These are phyloP conservation scores for Candida insectorum DNA, from an alignment of 805 yeast species.

Conservation along the genomic window DNA sequence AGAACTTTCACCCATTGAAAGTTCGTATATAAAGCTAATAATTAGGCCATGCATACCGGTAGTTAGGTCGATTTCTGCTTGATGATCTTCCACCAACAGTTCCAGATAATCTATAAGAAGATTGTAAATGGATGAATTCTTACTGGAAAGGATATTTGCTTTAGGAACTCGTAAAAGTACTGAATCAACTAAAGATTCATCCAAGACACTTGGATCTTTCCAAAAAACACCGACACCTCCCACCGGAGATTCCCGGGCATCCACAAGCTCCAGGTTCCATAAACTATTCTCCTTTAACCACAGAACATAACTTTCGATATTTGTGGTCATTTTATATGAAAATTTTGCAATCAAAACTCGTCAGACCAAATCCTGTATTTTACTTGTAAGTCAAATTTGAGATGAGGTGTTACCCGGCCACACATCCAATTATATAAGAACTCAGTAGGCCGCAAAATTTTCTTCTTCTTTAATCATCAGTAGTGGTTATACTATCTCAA, in stretches of 20 bases:
- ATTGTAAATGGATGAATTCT: conserved; percentile 63
- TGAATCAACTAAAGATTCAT: conserved; percentile 18
- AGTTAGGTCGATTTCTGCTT: conserved; percentile 31
- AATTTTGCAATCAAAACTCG: not conserved
- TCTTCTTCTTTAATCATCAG: conserved; percentile 49
- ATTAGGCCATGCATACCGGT: conserved; percentile 64
- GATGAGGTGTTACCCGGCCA: too few relatives aligned
- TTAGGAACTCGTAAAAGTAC: conserved; percentile 60
- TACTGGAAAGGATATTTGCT: conserved; percentile 51
- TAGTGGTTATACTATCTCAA: conserved; percentile 78
- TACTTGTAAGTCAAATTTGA: too few relatives aligned
- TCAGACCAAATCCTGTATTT: too few relatives aligned
- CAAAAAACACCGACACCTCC: conserved; percentile 82
- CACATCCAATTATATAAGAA: too few relatives aligned
- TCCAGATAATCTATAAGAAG: conserved; percentile 51
- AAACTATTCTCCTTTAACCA: conserved; percentile 61
- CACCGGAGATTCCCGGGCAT: conserved; percentile 7
- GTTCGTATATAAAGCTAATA: conserved; percentile 70
- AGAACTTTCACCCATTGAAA: conserved; percentile 52
- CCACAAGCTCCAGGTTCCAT: conserved; percentile 40
- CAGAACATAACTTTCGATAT: conserved; percentile 1
- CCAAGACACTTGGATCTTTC: conserved; percentile 12
- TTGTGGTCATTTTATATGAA: not conserved
- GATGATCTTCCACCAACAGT: conserved; percentile 8
- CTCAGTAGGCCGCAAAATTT: conserved; percentile 21